Conservation (phyloP, 225 moss, liverwort and hornwort species). For the Lunularia cruciata region DNA sequence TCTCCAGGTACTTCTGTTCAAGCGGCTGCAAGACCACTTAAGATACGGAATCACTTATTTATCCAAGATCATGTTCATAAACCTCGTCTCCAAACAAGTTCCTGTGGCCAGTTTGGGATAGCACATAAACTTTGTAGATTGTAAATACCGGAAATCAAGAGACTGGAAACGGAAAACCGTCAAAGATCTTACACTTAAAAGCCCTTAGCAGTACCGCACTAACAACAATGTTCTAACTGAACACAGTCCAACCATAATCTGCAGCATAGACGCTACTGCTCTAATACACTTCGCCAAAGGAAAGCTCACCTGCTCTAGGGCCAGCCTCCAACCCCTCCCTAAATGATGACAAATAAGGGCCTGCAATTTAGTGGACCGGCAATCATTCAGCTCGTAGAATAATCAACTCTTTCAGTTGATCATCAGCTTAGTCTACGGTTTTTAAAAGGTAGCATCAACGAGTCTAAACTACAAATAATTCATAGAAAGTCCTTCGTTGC, state of each 20-base stretch:
- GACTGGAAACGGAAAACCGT: too few relatives aligned
- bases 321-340: constrained; percentile 84
- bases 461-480: too few relatives aligned
- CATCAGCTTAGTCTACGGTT: too few relatives aligned
- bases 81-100: background rate
- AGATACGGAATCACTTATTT: background rate
- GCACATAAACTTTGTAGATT: too few relatives aligned
- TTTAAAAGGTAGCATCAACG: too few relatives aligned
- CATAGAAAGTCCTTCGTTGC: too few relatives aligned
- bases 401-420: background rate
- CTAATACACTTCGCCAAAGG: background rate
- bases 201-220: too few relatives aligned
- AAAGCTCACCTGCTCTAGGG: constrained; percentile 55
- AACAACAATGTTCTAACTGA: too few relatives aligned
- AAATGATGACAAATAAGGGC: constrained; percentile 88
- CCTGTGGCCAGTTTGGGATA: background rate
- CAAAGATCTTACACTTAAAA: too few relatives aligned
- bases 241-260: background rate
- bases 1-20: constrained; percentile 76
- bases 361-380: constrained; percentile 47
- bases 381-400: background rate
- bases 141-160: too few relatives aligned
- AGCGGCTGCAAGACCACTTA: constrained; percentile 45
- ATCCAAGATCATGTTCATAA: background rate
- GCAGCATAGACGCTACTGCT: too few relatives aligned